Conservation (phyloP, 169 alveolate genomes). For the Plasmodium gonderi region DNA sequence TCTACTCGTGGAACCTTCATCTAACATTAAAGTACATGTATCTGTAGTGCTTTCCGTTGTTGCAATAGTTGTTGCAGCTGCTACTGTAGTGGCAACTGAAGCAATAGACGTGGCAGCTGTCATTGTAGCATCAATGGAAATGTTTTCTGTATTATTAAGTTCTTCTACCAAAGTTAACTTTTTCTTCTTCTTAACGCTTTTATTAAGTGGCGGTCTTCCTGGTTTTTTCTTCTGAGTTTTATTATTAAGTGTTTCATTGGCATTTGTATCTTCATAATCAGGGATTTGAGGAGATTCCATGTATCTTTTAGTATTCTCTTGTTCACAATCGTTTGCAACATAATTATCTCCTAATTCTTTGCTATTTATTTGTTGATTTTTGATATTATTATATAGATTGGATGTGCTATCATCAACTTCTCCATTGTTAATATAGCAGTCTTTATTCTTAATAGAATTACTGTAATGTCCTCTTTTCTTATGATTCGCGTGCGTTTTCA, state of each 20-base stretch:
- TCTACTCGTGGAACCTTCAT: neutral
- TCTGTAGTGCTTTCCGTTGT: neutral
- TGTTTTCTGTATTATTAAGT: conserved; percentile 12
- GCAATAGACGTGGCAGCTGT: neutral
- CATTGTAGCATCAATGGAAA: neutral
- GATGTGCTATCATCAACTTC: neutral
- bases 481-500: neutral
- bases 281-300: neutral
- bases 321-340: conserved; percentile 1
- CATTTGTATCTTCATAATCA: neutral
- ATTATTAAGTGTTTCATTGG: neutral
- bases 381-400: neutral
- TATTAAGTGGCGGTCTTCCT: neutral
- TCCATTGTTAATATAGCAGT: neutral
- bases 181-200: conserved; percentile 8
- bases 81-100: neutral
- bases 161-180: conserved; percentile 3
- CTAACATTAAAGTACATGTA: neutral
- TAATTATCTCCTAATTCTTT: neutral
- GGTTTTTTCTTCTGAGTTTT: neutral
- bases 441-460: neutral
- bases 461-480: neutral
- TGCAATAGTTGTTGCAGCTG: neutral
- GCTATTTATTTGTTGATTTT: neutral
- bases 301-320: neutral